phyloP scores from a whole-genome alignment of 257 asterid genomes.

The Echites panduratus region DNA sequence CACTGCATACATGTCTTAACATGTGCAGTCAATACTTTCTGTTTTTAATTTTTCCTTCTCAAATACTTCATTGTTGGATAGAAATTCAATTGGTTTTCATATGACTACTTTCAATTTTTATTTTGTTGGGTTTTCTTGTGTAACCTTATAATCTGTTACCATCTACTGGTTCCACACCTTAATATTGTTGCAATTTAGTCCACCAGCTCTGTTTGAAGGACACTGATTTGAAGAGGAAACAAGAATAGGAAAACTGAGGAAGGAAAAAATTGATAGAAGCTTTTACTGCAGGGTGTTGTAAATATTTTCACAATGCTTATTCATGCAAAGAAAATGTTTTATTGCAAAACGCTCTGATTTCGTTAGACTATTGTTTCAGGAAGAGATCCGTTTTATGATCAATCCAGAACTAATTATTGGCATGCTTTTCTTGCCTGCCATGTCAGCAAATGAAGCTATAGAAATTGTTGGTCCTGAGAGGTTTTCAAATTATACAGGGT shows the following conservation, averaged over 20 bases:
- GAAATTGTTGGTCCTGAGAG: conserved; percentile 92
- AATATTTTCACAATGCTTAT: neutral
- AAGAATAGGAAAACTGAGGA: neutral
- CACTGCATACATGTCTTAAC: neutral
- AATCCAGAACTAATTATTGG: conserved; percentile 74
- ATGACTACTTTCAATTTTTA: neutral
- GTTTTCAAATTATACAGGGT: conserved; percentile 76
- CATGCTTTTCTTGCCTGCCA: conserved; percentile 70
- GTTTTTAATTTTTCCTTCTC: neutral
- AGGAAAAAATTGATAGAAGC: neutral
- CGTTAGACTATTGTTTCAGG: conserved; percentile 26
- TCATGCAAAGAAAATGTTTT: neutral
- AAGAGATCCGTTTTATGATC: conserved; percentile 94
- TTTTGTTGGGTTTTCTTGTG: neutral
- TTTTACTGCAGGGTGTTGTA: neutral
- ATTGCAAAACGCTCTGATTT: neutral
- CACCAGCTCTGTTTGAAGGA: neutral
- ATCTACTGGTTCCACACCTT: neutral
- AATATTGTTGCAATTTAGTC: neutral
- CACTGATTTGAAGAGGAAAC: neutral
- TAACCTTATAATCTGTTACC: neutral
- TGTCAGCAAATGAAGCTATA: conserved; percentile 82
- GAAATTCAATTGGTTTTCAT: neutral
- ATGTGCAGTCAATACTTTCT: too few species aligned
- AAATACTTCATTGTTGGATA: neutral